Base-by-base conservation (phyloP, 164 flowering plant species). In the Macadamia tetraphylla region DNA sequence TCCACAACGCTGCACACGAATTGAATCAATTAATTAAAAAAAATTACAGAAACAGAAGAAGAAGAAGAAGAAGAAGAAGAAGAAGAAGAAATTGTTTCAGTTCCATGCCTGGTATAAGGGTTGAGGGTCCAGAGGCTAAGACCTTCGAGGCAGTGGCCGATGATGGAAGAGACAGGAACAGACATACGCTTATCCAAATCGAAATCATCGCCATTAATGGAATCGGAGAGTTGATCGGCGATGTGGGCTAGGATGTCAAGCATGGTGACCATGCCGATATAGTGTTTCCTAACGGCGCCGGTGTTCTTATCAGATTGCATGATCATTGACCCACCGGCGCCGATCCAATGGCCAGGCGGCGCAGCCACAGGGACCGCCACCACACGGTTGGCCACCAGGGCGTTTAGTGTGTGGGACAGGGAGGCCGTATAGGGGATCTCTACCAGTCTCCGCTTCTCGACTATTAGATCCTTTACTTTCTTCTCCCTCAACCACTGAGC, bases 321-420 rank as follows among this genome's bases (percentile, higher is more conserved):
- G 44, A 94, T 94, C 94, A 89, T 87, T 0, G 98, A 91, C 31
- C 97, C 96, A 29, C 97, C 97, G 0, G 96, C 97, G 9, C 97
- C 97, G 3, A 94, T 88, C 98, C 98, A 94, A 40, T 88, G 92
- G 0, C 97, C 98, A 0, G 94, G 97, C 2, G 97, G 97, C 0
- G 97, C 96, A 10, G 98, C 94, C 71, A 93, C 94, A 2, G 94
- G 94, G 6, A 83, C 71, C 1, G 77, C 77, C 32, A 71, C 68
- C 9, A 73, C 77, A 40, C 42, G 64, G 53, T 76, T 73, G 56
- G 79, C 77, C 11, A 76, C 77, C 29, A 79, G 60, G 9, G 79
- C 71, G 59, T 76, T 73, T 51, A 78, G 56, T 15, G 81, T 76
- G 59, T 73, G 62, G 12, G 77, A 57, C 17, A 79, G 56, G 31